A percentile compares a stretch with the other conserved stretches of the same genome.
Evolutionary conservation across 1,284 basidiomycete species (phyloP).

Genomic region (Cryptococcus floricola): DNA sequence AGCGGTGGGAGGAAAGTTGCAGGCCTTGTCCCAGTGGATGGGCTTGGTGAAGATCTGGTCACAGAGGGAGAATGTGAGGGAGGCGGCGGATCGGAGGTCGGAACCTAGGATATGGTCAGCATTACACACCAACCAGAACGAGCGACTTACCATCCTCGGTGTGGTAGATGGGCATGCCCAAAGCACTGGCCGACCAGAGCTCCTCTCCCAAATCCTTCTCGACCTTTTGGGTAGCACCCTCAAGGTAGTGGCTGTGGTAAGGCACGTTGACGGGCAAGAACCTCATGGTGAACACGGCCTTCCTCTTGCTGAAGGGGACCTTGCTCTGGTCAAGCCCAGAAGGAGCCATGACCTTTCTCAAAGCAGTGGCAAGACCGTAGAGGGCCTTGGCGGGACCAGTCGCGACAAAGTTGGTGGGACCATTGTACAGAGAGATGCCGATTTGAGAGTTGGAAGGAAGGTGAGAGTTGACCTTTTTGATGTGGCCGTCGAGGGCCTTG

Average conservation of each 20-base stretch:
- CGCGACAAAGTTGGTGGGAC: slow-evolving; percentile 83
- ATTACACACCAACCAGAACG: slow-evolving; percentile 21
- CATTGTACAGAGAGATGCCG: slow-evolving; percentile 85
- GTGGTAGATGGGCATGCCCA: slow-evolving; percentile 82
- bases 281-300: slow-evolving; percentile 85
- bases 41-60: slow-evolving; percentile 89
- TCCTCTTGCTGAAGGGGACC: slow-evolving; percentile 87
- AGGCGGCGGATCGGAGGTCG: slow-evolving; percentile 67
- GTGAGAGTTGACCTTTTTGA: slow-evolving; percentile 83
- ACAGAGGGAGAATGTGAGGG: slow-evolving; percentile 75
- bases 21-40: slow-evolving; percentile 90
- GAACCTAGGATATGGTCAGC: slow-evolving; percentile 56
- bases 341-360: slow-evolving; percentile 85
- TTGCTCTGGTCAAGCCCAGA: slow-evolving; percentile 89
- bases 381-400: slow-evolving; percentile 90
- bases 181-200: slow-evolving; percentile 69
- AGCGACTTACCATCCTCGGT: slow-evolving; percentile 75
- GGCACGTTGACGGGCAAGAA: slow-evolving; percentile 94
- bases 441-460: slow-evolving; percentile 75
- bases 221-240: slow-evolving; percentile 64
- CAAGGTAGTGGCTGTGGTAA: slow-evolving; percentile 86
- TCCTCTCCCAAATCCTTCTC: slow-evolving; percentile 75
- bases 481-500: slow-evolving; percentile 73
- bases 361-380: slow-evolving; percentile 84
- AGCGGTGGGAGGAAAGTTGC: slow-evolving; percentile 78